Conservation (phyloP, 2,329 filamentous ascomycete genomes). For the Cladorrhinum sp. region DNA sequence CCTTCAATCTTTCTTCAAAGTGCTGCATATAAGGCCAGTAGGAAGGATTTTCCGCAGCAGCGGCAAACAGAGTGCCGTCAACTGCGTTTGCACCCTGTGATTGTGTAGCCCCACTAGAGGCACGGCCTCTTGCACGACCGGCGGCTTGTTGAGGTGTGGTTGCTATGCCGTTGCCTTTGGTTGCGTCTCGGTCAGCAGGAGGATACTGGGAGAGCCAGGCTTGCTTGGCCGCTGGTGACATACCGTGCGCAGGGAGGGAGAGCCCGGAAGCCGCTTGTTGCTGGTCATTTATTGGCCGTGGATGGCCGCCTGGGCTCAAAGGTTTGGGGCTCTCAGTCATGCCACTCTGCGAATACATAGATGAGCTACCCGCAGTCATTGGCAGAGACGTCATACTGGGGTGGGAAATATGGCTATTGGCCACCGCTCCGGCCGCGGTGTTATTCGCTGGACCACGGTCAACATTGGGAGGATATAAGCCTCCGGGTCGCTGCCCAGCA, state of each 20-base stretch:
- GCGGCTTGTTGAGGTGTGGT: constrained; percentile 10
- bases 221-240: constrained; percentile 32
- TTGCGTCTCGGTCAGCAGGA: constrained; percentile 30
- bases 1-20: constrained; percentile 55
- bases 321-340: constrained; percentile 89
- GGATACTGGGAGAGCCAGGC: constrained; percentile 31
- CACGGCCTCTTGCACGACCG: constrained; percentile 46
- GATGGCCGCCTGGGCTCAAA: constrained; percentile 59
- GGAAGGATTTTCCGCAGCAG: constrained; percentile 52
- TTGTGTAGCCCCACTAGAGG: constrained; percentile 26
- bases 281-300: constrained; percentile 42
- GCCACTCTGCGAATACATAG: constrained; percentile 66
- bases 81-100: constrained; percentile 37
- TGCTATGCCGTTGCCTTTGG: constrained; percentile 40
- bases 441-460: constrained; percentile 54
- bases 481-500: constrained; percentile 55
- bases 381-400: constrained; percentile 50
- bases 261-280: constrained; percentile 24
- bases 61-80: constrained; percentile 64
- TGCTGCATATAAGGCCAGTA: constrained; percentile 71
- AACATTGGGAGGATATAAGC: constrained; percentile 61
- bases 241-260: constrained; percentile 33
- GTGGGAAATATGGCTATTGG: constrained; percentile 47
- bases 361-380: constrained; percentile 45
- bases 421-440: constrained; percentile 52